phyloP scores from a whole-genome alignment of 2,329 filamentous ascomycete genomes.

The Mycosphaerella arachidis region DNA sequence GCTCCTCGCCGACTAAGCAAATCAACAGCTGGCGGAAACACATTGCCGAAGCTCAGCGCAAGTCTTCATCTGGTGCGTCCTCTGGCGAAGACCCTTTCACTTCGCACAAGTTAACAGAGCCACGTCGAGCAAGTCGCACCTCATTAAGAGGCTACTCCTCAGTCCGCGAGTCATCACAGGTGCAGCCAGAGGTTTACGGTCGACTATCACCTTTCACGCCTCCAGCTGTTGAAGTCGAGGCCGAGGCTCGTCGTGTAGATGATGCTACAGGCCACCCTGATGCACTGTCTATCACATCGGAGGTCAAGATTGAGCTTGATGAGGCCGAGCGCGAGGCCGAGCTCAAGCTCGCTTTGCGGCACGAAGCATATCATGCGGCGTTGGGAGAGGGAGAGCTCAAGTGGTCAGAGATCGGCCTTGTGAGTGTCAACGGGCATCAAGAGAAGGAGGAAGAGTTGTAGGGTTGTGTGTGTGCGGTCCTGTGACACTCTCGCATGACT shows the following conservation, averaged over 20 bases:
- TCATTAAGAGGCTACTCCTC: background rate
- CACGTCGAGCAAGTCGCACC: background rate
- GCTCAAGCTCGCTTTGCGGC: conserved; percentile 17
- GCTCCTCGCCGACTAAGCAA: background rate
- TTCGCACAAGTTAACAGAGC: background rate
- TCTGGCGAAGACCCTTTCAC: background rate
- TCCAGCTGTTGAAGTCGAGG: background rate
- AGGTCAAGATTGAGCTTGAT: background rate
- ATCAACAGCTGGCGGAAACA: conserved; percentile 2
- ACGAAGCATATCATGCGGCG: conserved; percentile 26
- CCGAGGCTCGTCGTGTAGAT: background rate
- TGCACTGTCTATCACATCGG: background rate
- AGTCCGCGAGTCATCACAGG: background rate
- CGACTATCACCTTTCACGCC: conserved; percentile 2
- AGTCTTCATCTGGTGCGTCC: too few species aligned
- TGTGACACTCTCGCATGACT: background rate
- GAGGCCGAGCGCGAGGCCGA: conserved; percentile 1
- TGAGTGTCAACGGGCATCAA: conserved; percentile 27
- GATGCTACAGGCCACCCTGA: background rate
- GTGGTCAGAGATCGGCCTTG: conserved; percentile 26
- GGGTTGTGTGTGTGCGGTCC: too few species aligned
- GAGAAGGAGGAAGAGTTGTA: conserved; percentile 29
- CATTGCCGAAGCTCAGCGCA: background rate
- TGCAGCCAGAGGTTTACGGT: background rate
- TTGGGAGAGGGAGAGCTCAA: conserved; percentile 13